These are phyloP conservation scores for Crepidotus variabilis DNA, from an alignment of 768 basidiomycete species.

Conservation along the genomic window DNA sequence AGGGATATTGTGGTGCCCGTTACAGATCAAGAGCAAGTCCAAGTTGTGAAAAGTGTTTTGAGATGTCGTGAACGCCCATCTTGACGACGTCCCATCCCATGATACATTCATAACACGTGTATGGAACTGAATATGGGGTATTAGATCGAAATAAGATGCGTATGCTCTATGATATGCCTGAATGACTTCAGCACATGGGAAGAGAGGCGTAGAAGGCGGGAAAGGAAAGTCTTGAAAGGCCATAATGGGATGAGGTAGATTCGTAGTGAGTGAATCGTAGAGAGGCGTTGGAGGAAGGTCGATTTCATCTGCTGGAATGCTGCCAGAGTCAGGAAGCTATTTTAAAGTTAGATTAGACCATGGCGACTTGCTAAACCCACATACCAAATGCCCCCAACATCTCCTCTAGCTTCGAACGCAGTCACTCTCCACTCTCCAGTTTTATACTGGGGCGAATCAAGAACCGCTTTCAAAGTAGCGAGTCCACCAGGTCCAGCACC, in stretches of 20 bases:
- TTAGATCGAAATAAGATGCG: constrained; percentile 56
- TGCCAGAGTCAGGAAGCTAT: constrained; percentile 47
- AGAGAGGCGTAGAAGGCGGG: constrained; percentile 69
- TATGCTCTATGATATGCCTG: constrained; percentile 67
- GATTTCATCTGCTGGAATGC: constrained; percentile 27
- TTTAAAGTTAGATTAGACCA: neutral
- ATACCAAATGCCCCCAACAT: constrained; percentile 78
- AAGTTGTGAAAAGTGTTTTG: constrained; percentile 25
- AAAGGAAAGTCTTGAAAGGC: constrained; percentile 59
- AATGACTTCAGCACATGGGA: constrained; percentile 58
- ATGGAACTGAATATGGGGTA: constrained; percentile 57
- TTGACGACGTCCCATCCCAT: constrained; percentile 26
- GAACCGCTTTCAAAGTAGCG: constrained; percentile 60
- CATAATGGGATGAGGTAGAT: constrained; percentile 79
- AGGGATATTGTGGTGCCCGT: constrained; percentile 71
- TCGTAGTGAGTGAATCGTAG: constrained; percentile 81
- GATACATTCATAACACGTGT: constrained; percentile 46
- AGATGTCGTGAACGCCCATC: constrained; percentile 46
- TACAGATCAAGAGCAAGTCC: constrained; percentile 68
- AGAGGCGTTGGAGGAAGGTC: constrained; percentile 65
- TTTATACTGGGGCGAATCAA: constrained; percentile 55
- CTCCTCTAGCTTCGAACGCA: constrained; percentile 61
- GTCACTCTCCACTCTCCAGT: constrained; percentile 56
- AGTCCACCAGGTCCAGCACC: constrained; percentile 81
- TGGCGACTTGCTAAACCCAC: constrained; percentile 12